A percentile compares a stretch with the other conserved stretches of the same genome.
Evolutionary conservation across 768 basidiomycete genomes (phyloP).

Genomic region (Mycena olivaceomarginata): DNA sequence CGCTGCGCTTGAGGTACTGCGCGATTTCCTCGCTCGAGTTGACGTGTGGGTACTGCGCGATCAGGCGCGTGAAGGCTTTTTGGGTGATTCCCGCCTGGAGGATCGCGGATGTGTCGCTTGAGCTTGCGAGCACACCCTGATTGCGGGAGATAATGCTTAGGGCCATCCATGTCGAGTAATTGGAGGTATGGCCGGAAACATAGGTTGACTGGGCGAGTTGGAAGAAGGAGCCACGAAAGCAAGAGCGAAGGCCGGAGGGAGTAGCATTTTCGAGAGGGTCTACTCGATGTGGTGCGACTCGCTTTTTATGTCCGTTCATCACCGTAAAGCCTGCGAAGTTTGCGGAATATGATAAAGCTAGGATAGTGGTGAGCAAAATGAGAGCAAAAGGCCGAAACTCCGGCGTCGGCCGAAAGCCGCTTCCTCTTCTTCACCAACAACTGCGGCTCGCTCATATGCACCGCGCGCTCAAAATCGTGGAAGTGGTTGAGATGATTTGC

Average conservation of each 20-base stretch:
- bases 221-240: neutral
- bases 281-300: too few relatives aligned
- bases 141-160: conserved; percentile 35
- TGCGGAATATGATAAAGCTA: too few relatives aligned
- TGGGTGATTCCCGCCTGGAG: conserved; percentile 40
- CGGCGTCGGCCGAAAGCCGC: too few relatives aligned
- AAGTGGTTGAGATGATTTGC: neutral
- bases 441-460: neutral
- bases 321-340: too few relatives aligned
- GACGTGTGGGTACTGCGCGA: conserved; percentile 30
- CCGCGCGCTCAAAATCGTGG: neutral
- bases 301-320: too few relatives aligned
- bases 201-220: neutral
- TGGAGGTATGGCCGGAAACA: conserved; percentile 16
- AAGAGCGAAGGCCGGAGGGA: too few relatives aligned
- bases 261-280: too few relatives aligned
- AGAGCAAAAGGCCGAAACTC: too few relatives aligned
- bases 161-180: conserved; percentile 42
- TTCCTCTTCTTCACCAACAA: too few relatives aligned
- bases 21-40: neutral
- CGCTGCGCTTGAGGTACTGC: conserved; percentile 31
- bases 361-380: too few relatives aligned
- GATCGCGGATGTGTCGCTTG: conserved; percentile 30
- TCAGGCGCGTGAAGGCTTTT: conserved; percentile 34
- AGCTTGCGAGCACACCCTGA: conserved; percentile 33